A percentile compares a stretch with the other conserved stretches of the same genome.
Evolutionary conservation across 495 filamentous ascomycete species (phyloP).

Genomic region (Darksidea phi): DNA sequence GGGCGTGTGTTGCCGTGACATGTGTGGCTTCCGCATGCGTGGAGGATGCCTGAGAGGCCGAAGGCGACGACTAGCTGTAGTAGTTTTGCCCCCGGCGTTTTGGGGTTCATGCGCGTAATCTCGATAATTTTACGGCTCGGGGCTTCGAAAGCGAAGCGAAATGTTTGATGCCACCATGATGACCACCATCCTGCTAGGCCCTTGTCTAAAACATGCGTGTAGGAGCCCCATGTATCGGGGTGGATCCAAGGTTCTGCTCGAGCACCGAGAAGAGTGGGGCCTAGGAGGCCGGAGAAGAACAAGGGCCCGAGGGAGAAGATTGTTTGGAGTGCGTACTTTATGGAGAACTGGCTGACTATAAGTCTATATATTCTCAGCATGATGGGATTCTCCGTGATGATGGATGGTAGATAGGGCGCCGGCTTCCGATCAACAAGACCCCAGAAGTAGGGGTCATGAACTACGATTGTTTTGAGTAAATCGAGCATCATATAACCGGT

Average conservation of each 20-base stretch:
- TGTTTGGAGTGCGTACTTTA: conserved; percentile 55
- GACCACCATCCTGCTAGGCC: conserved; percentile 79
- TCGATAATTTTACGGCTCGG: conserved; percentile 53
- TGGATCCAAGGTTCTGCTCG: conserved; percentile 52
- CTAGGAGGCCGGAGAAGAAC: conserved; percentile 56
- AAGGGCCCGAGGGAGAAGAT: conserved; percentile 57
- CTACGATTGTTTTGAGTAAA: conserved; percentile 61
- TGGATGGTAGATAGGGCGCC: conserved; percentile 47
- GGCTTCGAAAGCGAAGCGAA: conserved; percentile 68
- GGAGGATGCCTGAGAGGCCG: conserved; percentile 41
- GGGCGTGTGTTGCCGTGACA: conserved; percentile 37
- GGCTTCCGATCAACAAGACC: conserved; percentile 48
- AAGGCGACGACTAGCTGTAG: conserved; percentile 41
- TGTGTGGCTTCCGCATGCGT: conserved; percentile 45
- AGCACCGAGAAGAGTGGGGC: conserved; percentile 42
- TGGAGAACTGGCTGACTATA: conserved; percentile 49
- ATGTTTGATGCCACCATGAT: conserved; percentile 85
- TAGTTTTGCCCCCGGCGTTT: conserved; percentile 24
- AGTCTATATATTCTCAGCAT: conserved; percentile 52
- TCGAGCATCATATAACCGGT: conserved; percentile 65
- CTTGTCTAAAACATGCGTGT: conserved; percentile 55
- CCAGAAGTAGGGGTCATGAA: conserved; percentile 74
- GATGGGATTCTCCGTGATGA: conserved; percentile 42
- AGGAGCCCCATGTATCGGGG: conserved; percentile 60
- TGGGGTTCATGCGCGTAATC: conserved; percentile 29